Percentiles rank a stretch among this genome's conserved stretches.
Evolutionary conservation across 768 basidiomycete species (phyloP).

Genomic region (Serpula lacrymans): DNA sequence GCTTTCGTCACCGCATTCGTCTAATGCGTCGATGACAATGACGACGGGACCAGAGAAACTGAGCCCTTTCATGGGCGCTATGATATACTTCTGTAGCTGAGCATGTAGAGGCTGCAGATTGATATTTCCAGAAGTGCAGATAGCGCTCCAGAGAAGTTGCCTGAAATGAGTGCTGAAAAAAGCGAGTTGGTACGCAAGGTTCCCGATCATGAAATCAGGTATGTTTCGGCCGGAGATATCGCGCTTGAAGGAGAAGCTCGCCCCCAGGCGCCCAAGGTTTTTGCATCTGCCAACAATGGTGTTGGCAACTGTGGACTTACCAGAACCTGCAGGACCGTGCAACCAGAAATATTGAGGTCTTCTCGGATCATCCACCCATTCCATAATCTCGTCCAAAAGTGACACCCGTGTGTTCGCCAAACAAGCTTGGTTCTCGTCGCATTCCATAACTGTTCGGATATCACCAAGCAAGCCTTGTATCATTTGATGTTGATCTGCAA

Average conservation of each 20-base stretch:
- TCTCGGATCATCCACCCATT: conserved; percentile 14
- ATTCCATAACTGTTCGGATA: conserved; percentile 9
- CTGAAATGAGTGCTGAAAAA: conserved; percentile 26
- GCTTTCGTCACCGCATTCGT: conserved; percentile 19
- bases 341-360: conserved; percentile 22
- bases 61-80: conserved; percentile 20
- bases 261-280: conserved; percentile 24
- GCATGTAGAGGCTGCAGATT: conserved; percentile 14
- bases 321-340: conserved; percentile 23
- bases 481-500: conserved; percentile 13
- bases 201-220: conserved; percentile 26
- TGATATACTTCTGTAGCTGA: conserved; percentile 26
- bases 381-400: conserved; percentile 14
- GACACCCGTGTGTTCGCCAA: conserved; percentile 7
- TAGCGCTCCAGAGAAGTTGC: conserved; percentile 9
- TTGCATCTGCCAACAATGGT: conserved; percentile 25
- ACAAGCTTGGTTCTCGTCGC: conserved; percentile 6
- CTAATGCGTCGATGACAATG: conserved; percentile 34
- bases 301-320: conserved; percentile 30
- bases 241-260: conserved; percentile 27
- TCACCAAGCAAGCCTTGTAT: conserved; percentile 17
- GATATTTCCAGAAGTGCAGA: conserved; percentile 16
- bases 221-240: conserved; percentile 11
- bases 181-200: conserved; percentile 31
- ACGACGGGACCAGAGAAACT: conserved; percentile 27